phyloP scores from a whole-genome alignment of 495 filamentous ascomycete genomes.

The Neurospora sp. region DNA sequence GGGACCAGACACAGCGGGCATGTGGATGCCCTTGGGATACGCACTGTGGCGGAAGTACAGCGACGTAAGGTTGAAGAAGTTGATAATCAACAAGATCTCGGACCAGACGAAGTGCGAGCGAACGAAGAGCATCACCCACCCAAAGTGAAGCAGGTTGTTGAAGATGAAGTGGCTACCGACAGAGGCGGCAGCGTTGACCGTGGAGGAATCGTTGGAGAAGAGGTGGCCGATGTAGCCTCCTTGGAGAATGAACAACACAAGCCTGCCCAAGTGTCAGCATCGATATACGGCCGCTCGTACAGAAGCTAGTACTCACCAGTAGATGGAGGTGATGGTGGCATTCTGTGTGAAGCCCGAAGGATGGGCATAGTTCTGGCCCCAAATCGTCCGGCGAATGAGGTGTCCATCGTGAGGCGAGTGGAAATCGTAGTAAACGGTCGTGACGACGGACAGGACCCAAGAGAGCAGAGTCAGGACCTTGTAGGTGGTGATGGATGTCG shows the following conservation, averaged over 20 bases:
- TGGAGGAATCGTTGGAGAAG: slow-evolving; percentile 50
- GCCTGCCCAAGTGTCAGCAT: slow-evolving; percentile 33
- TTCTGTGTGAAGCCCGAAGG: slow-evolving; percentile 69
- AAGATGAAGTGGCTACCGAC: slow-evolving; percentile 77
- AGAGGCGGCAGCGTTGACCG: slow-evolving; percentile 58
- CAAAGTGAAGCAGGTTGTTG: slow-evolving; percentile 70
- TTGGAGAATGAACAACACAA: slow-evolving; percentile 65
- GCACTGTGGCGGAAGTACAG: slow-evolving; percentile 71
- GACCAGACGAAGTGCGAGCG: slow-evolving; percentile 60
- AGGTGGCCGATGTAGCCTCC: slow-evolving; percentile 65
- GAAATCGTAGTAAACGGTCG: slow-evolving; percentile 60
- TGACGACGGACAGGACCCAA: slow-evolving; percentile 59
- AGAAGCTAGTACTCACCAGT: slow-evolving; percentile 47
- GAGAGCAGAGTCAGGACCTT: slow-evolving; percentile 59
- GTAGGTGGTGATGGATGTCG: slow-evolving; percentile 42
- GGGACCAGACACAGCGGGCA: slow-evolving; percentile 62
- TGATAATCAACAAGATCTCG: slow-evolving; percentile 64
- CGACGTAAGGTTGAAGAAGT: slow-evolving; percentile 65
- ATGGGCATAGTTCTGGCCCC: slow-evolving; percentile 55
- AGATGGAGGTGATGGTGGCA: slow-evolving; percentile 57
- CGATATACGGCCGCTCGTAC: background rate
- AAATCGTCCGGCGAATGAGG: slow-evolving; percentile 46
- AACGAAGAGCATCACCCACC: slow-evolving; percentile 74
- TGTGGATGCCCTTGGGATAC: slow-evolving; percentile 60
- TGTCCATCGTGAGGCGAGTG: slow-evolving; percentile 49